These are phyloP conservation scores for Pseudogymnoascus sp. DNA, from an alignment of 2,329 filamentous ascomycete genomes.

Conservation along the genomic window DNA sequence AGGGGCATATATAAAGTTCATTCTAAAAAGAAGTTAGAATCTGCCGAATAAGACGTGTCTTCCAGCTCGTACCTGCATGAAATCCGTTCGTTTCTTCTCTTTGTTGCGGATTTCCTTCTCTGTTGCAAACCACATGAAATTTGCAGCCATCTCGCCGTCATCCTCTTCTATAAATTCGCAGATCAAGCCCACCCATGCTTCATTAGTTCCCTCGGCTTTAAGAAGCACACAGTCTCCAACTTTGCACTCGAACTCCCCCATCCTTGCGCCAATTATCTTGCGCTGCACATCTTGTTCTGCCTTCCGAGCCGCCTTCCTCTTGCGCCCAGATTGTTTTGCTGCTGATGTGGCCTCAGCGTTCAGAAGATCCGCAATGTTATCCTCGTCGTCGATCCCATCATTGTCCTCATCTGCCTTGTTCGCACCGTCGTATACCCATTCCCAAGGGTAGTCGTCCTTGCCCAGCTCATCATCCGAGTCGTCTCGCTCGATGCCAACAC, in stretches of 20 bases:
- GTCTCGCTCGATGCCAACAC: slow-evolving; percentile 38
- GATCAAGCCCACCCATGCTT: slow-evolving; percentile 88
- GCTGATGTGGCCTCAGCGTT: slow-evolving; percentile 16
- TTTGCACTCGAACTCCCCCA: slow-evolving; percentile 71
- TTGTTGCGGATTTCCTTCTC: slow-evolving; percentile 82
- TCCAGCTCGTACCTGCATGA: slow-evolving; percentile 47
- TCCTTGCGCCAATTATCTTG: slow-evolving; percentile 70
- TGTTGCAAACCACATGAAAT: slow-evolving; percentile 93
- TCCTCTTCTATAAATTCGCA: slow-evolving; percentile 71
- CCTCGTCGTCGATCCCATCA: slow-evolving; percentile 11
- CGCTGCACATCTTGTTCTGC: slow-evolving; percentile 25
- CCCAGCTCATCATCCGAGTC: slow-evolving; percentile 86
- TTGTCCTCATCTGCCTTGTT: slow-evolving; percentile 13
- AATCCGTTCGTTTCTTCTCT: slow-evolving; percentile 74
- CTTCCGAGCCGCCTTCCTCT: slow-evolving; percentile 21
- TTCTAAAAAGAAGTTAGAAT: slow-evolving; percentile 44
- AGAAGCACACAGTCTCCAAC: slow-evolving; percentile 79
- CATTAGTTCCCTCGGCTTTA: slow-evolving; percentile 77
- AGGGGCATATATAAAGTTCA: slow-evolving; percentile 83
- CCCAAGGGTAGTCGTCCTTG: slow-evolving; percentile 63
- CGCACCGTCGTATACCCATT: slow-evolving; percentile 61
- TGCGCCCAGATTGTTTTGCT: slow-evolving; percentile 15
- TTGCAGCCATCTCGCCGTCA: slow-evolving; percentile 68
- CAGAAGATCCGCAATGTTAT: slow-evolving; percentile 13
- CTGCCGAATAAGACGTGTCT: neutral